Base-by-base conservation (phyloP, 2,329 filamentous ascomycete species). In the Madurella fahalii region DNA sequence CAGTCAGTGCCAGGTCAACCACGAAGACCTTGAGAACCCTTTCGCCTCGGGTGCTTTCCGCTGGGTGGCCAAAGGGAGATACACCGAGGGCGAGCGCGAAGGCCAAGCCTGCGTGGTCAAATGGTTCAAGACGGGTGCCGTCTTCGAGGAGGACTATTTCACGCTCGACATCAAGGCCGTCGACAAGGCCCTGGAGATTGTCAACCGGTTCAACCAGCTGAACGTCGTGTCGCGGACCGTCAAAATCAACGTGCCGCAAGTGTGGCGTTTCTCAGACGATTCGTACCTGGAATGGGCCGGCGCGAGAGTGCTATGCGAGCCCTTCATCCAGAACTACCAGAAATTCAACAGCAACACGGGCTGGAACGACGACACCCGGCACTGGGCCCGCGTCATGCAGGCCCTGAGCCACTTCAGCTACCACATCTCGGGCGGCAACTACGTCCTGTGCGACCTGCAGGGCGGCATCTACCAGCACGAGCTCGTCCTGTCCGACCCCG, bases 341-440 rank as follows among this genome's bases (percentile, higher is more conserved):
- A 75, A 74, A 62, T 74, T 73, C 65, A 75, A 75, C 62, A 75
- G 71, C 67, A 75, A 74, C 58, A 67, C 60, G 1, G 72, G 72
- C 40, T 76, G 72, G 72, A 63, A 20, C 39, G 61, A 71, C 53
- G 58, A 63, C 7, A 56, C 57, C 0, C 53, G 44, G n/a, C 40
- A 45, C 3, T 73, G 72, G 71, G 63, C 65, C 2, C 57, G 69
- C 20, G 68, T 60, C 2, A 74, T 74, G 71, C 72, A 75, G 58
- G 71, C 71, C 1, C 63, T 74, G n/a, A 74, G 72, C 61, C 72
- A 76, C 61, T 74, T 74, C 52, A 73, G 70, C 54, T 74, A 74
- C 58, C 69, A 74, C 60, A 47, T 69, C 40, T 61, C 71, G 0
- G 67, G 67, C 18, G 72, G 73, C 5, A 61, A 67, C 34, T 63